phyloP scores from a whole-genome alignment of 1,284 basidiomycete genomes.

The Paramarasmius palmivorus region DNA sequence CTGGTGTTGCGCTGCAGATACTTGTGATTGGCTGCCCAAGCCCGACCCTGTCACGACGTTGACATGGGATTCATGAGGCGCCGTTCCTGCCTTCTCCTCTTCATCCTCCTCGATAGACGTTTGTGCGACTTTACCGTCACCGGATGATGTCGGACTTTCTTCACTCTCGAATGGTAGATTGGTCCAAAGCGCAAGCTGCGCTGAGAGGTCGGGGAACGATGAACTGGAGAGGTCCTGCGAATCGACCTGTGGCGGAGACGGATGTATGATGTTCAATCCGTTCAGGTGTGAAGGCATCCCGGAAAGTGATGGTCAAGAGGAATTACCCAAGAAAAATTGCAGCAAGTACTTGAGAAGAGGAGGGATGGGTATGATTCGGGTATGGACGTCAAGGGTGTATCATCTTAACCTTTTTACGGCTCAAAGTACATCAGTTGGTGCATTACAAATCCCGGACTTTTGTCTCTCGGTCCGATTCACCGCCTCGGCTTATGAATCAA shows the following conservation, averaged over 20 bases:
- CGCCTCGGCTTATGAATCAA: not conserved
- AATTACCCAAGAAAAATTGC: constrained; percentile 4
- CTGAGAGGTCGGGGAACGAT: constrained; percentile 69
- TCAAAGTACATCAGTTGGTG: not conserved
- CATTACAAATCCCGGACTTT: constrained; percentile 3
- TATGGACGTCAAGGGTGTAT: not conserved
- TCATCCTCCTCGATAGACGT: constrained; percentile 32
- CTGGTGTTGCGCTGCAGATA: constrained; percentile 4
- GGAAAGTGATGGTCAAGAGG: not conserved
- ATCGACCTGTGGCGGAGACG: constrained; percentile 44
- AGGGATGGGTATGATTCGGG: constrained; percentile 8
- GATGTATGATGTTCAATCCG: constrained; percentile 76
- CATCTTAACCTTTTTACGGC: too few relatives aligned
- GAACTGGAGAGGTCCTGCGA: constrained; percentile 58
- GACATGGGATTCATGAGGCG: constrained; percentile 54
- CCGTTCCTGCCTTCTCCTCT: constrained; percentile 41
- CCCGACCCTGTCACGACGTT: constrained; percentile 55
- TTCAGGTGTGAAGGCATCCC: constrained; percentile 56
- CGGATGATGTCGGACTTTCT: constrained; percentile 47
- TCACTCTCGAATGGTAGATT: constrained; percentile 79
- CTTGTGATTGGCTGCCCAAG: constrained; percentile 24
- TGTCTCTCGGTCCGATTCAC: constrained; percentile 1
- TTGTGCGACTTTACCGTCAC: constrained; percentile 10
- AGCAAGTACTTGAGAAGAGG: not conserved
- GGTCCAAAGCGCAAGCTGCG: constrained; percentile 84